phyloP scores from a whole-genome alignment of 257 asterid genomes.

The Fraxinus excelsior region DNA sequence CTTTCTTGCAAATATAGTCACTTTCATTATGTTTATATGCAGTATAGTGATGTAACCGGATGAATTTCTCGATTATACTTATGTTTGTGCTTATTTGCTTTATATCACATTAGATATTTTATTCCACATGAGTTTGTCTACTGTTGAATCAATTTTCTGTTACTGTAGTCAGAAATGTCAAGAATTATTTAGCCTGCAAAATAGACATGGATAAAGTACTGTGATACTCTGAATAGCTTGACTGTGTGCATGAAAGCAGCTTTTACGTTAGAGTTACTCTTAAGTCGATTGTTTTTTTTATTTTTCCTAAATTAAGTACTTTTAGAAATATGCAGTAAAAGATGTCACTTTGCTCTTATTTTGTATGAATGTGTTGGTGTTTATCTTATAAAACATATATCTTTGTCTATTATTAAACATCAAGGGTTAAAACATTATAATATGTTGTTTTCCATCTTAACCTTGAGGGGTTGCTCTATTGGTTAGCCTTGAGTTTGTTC shows the following conservation, averaged over 20 bases:
- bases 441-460: not conserved
- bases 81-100: not conserved
- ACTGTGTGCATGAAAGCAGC: slow-evolving; percentile 1
- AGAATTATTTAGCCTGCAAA: slow-evolving; percentile 14
- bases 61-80: not conserved
- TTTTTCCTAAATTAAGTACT: not conserved
- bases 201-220: not conserved
- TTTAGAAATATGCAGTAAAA: not conserved
- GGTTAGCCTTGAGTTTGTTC: too few species aligned
- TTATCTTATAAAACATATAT: not conserved
- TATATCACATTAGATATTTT: not conserved
- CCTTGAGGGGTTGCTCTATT: too few species aligned
- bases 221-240: not conserved
- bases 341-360: not conserved
- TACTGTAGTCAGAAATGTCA: slow-evolving; percentile 1
- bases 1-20: not conserved
- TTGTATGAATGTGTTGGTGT: not conserved
- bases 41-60: not conserved
- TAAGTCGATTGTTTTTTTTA: not conserved
- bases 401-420: not conserved
- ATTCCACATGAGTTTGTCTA: not conserved
- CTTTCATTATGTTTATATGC: not conserved
- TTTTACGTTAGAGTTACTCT: not conserved
- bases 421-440: not conserved
- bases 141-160: not conserved